Evolutionary conservation across 1,284 basidiomycete species (phyloP), one percentile per base, ranked within the genome.

Genomic region (Melampsora americana): DNA sequence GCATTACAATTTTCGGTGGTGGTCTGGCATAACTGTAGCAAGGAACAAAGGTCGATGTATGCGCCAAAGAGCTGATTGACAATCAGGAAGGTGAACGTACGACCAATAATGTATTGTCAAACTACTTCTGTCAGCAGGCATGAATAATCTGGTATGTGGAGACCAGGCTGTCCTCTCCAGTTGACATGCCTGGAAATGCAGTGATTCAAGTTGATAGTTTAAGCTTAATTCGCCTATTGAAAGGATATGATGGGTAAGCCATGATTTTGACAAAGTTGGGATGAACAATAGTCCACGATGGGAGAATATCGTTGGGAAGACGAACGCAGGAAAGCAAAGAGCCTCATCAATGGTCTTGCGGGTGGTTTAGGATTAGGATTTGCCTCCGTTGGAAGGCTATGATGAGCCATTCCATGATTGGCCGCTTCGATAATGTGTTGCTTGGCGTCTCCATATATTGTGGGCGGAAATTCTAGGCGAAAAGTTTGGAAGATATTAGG

Each of bases 281-380:
- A 62, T 62, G 11, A 66, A 11, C 9, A 32, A 66, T 42, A 46
- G 20, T 14, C 5, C 23, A 23, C 16, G n/a, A 66, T 46, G 9
- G 7, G 35, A 11, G 14, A n/a, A 16, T n/a, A 23, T 42, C 9
- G 16, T 42, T 23, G 18, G 26, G 11, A n/a, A 32, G 23, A 75
- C 73, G 56, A 46, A 75, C 73, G 73, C 46, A 75, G 39, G 50
- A 67, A 75, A 48, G 65, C 66, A 75, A 61, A 75, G n/a, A 75
- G 12, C 60, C 67, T 75, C 73, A 75, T 75, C 53, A 75, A 32
- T 23, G 71, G 71, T 42, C 71, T 61, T 44, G 48, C 64, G 44
- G 64, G 71, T 28, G 71, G 71, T 48, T 74, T 74, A 16, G 71
- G 71, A 44, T 66, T 28, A 11, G 62, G 62, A 61, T 74, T 42